Conservation (phyloP, 23 red algal genomes). For the Gracilaria caudata region DNA sequence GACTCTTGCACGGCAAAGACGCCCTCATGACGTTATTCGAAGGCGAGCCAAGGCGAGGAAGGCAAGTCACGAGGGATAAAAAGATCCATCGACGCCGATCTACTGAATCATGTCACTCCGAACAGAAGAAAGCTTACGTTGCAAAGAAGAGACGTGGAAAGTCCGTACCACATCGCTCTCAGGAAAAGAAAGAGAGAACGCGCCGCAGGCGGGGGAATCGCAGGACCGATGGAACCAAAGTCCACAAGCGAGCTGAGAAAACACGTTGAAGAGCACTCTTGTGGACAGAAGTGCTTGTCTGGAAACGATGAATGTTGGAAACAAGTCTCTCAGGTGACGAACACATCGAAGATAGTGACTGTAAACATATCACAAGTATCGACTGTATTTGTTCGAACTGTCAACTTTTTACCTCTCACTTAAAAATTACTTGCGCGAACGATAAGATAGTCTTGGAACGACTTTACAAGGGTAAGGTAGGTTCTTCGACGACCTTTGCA, state of each 20-base stretch:
- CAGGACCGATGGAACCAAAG: neutral
- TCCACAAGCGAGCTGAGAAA: neutral
- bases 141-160: neutral
- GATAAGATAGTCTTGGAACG: neutral
- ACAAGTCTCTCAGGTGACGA: too few relatives aligned
- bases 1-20: neutral
- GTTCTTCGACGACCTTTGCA: too few relatives aligned
- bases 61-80: neutral
- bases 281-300: neutral
- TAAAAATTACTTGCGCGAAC: neutral
- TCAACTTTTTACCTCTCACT: neutral
- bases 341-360: neutral
- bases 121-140: neutral
- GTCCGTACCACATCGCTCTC: neutral
- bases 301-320: neutral
- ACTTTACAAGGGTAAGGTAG: neutral
- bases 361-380: too few relatives aligned
- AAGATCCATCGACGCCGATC: conserved; percentile 1
- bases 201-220: neutral
- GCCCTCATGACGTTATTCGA: neutral
- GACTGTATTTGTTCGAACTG: too few relatives aligned
- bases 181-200: neutral
- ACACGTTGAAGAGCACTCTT: neutral
- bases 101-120: neutral
- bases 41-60: neutral